Conservation (phyloP, 495 filamentous ascomycete species). For the Penicillium coffeae region DNA sequence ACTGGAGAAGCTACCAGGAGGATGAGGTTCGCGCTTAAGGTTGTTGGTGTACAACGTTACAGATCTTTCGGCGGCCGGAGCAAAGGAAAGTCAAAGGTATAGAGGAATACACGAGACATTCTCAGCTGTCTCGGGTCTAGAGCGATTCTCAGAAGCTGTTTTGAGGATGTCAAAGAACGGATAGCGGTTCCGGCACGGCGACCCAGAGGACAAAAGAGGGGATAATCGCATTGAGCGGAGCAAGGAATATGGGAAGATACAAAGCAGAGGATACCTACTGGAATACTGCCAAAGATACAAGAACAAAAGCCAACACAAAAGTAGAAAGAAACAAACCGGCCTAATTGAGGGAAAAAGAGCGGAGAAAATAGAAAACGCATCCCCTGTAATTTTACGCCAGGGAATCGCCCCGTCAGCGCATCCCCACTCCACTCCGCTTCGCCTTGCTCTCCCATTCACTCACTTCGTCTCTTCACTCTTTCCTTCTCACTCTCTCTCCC, state of each 20-base stretch:
- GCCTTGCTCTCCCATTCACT: slow-evolving; percentile 17
- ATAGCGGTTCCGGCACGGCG: not conserved
- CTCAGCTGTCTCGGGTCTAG: no score
- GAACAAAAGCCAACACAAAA: no score
- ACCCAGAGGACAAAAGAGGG: not conserved
- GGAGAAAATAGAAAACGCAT: slow-evolving; percentile 1
- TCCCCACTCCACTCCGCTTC: slow-evolving; percentile 30
- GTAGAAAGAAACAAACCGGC: not conserved
- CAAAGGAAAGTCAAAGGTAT: slow-evolving; percentile 1
- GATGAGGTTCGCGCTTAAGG: not conserved
- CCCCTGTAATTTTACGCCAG: slow-evolving; percentile 13
- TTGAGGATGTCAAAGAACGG: not conserved
- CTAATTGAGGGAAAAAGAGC: not conserved
- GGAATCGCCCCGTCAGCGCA: slow-evolving; percentile 29
- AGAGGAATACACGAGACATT: no score
- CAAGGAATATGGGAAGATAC: not conserved
- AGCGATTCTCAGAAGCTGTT: no score
- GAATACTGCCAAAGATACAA: no score
- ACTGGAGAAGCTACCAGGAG: no score
- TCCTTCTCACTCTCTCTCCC: slow-evolving; percentile 5
- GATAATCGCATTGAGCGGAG: not conserved
- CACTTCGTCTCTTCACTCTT: slow-evolving; percentile 13
- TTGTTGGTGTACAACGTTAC: slow-evolving; percentile 1
- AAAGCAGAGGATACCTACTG: no score
- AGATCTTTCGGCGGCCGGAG: slow-evolving; percentile 2